phyloP scores from a whole-genome alignment of 2,329 filamentous ascomycete genomes.

The Didymosphaeria variabile region DNA sequence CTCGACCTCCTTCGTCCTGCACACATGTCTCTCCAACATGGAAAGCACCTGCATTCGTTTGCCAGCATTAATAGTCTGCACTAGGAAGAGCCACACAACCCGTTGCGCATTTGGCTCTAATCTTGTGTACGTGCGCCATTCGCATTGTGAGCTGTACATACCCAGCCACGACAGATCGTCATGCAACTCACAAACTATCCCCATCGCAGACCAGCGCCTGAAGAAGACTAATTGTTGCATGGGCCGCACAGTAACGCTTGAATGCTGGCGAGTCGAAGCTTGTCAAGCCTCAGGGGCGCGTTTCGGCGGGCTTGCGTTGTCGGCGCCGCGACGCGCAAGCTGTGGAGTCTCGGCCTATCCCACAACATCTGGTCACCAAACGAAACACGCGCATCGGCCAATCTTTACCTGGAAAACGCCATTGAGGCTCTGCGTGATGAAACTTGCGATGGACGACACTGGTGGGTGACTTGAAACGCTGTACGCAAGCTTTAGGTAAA shows the following conservation, averaged over 20 bases:
- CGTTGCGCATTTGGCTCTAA: too few relatives aligned
- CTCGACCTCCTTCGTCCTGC: too few relatives aligned
- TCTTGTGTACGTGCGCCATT: too few relatives aligned
- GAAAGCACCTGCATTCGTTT: too few relatives aligned
- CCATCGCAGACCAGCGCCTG: background rate
- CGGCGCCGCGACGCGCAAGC: constrained; percentile 7
- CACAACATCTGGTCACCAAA: background rate
- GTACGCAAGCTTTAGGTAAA: background rate
- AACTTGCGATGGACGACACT: constrained; percentile 6
- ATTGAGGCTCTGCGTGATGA: constrained; percentile 6
- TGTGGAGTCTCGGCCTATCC: constrained; percentile 1
- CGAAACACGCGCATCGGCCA: constrained; percentile 8
- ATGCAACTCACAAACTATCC: background rate
- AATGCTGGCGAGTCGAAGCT: background rate
- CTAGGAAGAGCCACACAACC: too few relatives aligned
- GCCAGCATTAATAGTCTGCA: too few relatives aligned
- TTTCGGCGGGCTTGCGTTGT: constrained; percentile 2
- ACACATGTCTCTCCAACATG: too few relatives aligned
- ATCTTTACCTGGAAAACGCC: background rate
- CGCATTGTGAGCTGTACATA: too few relatives aligned
- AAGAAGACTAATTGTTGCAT: background rate
- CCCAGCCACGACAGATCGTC: background rate
- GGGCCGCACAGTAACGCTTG: background rate
- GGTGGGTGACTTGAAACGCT: background rate
- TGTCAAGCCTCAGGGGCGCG: background rate